phyloP scores from a whole-genome alignment of 768 basidiomycete species.

The Termitomyces sp. region DNA sequence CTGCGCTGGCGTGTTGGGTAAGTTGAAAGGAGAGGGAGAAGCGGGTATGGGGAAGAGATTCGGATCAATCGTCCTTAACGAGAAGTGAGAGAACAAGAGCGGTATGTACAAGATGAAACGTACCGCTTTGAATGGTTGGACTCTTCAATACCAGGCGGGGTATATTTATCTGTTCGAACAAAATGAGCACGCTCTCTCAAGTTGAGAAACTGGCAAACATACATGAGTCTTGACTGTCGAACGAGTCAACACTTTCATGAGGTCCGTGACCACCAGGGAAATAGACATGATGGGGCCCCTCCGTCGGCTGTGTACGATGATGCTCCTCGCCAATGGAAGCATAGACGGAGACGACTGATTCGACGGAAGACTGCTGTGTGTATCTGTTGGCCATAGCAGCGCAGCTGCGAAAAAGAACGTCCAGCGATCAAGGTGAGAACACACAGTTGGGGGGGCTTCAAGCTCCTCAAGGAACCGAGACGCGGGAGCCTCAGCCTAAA shows the following conservation, averaged over 20 bases:
- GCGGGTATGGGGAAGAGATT: constrained; percentile 17
- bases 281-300: constrained; percentile 14
- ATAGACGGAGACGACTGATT: constrained; percentile 19
- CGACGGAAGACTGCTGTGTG: constrained; percentile 21
- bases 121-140: constrained; percentile 12
- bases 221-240: constrained; percentile 15
- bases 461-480: constrained; percentile 17
- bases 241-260: constrained; percentile 15
- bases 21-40: constrained; percentile 16
- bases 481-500: constrained; percentile 8
- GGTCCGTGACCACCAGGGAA: constrained; percentile 18
- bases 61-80: constrained; percentile 13
- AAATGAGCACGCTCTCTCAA: neutral
- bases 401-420: constrained; percentile 21
- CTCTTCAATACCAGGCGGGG: constrained; percentile 9
- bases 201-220: neutral
- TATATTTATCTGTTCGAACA: neutral
- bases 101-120: neutral
- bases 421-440: constrained; percentile 16
- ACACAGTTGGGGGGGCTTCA: constrained; percentile 17
- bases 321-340: constrained; percentile 10
- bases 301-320: constrained; percentile 10
- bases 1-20: constrained; percentile 16
- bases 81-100: neutral
- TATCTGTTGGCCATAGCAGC: constrained; percentile 18